Base-by-base conservation (phyloP, 129 eudicot species). In the Cynara cardunculus region DNA sequence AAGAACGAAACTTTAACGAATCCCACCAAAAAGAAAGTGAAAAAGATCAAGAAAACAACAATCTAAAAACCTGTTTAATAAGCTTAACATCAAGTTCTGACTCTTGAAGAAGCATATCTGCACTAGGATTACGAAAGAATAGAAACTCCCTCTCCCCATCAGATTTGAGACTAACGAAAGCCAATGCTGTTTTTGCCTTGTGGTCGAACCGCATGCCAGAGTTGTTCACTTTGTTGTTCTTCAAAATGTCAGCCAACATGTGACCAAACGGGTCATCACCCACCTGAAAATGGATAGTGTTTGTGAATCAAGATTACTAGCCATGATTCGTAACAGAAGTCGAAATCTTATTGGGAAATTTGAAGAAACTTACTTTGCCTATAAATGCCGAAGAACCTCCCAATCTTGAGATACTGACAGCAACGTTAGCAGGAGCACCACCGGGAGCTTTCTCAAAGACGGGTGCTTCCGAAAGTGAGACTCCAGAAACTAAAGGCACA, bases 361-460 rank as follows among this genome's bases (percentile, higher is more conserved):
- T 25, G 26, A 71, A 35, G 5, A 35, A 73, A 39, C 80, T 28
- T 46, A 90, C 97, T 88, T 92, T 92, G 37, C 97, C 97, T 18
- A 92, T 87, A 85, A 92, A 92, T 76, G 97, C 94, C 0, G 97
- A 83, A 24, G 95, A 92, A 81, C 97, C 97, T 74, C 97, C 97
- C 71, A 92, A 69, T 71, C 86, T 89, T 71, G 97, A 81, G 59
- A 92, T 65, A 61, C 95, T 80, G 32, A 90, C 97, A 53, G 97
- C 97, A 77, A 92, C 97, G 71, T 92, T 92, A 61, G 97, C 97
- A 79, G 97, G 97, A 79, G 97, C 97, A 80, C 97, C 97, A 41
- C 97, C 95, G 1, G 97, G 88, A 80, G 93, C 93, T 81, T 92
- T 90, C 30, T 87, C 83, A 41, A 92, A 92, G 39, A 87, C 83